Base-by-base conservation (phyloP, 129 eudicot genomes). In the Chrysanthemum seticuspe region DNA sequence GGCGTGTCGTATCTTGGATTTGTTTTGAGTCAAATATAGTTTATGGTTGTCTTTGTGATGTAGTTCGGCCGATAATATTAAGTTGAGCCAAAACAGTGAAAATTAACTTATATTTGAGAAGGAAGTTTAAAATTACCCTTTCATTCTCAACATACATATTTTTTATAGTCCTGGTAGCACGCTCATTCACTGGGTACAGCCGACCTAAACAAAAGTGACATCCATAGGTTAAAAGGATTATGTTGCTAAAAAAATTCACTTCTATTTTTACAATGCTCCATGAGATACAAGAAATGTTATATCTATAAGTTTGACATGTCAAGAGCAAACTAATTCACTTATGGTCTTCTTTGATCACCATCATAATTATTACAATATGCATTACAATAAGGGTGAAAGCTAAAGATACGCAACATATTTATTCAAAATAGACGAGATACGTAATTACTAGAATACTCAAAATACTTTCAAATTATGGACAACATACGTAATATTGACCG, bases 101-200 rank as follows among this genome's bases (percentile, higher is more conserved):
- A 6, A 61, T 61, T 3, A 61, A 61, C 66, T 25, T 25, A 13
- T 4, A 61, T 29, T n/a, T 8, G 48, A 45, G 45, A 60, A 59
- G 48, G 8, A 59, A 74, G 23, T 54, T 48, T 10, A 67, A 76
- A 61, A 48, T 76, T 88, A 94, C 99, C 96, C 99, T 94, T 94
- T 94, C 99, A 71, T 94, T 94, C 74, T 90, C 99, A 36, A 88
- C 84, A 78, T 90, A 90, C 70, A 94, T 88, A 75, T 90, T 88
- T 76, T 86, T 86, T 79, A 90, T 88, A 62, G 99, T 94, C 76
- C 97, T 88, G 62, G 94, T 82, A 71, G 99, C 99, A 25, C 97
- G 96, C 78, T 90, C 97, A 79, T 94, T 86, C 75, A 94, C 68
- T 34, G 99, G 99, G 60, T 80, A 88, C 13, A 94, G 87, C 57